Evolutionary conservation across 2,329 filamentous ascomycete genomes (phyloP), one percentile per base, ranked within the genome.

Genomic region (Fusarium bactridioides): DNA sequence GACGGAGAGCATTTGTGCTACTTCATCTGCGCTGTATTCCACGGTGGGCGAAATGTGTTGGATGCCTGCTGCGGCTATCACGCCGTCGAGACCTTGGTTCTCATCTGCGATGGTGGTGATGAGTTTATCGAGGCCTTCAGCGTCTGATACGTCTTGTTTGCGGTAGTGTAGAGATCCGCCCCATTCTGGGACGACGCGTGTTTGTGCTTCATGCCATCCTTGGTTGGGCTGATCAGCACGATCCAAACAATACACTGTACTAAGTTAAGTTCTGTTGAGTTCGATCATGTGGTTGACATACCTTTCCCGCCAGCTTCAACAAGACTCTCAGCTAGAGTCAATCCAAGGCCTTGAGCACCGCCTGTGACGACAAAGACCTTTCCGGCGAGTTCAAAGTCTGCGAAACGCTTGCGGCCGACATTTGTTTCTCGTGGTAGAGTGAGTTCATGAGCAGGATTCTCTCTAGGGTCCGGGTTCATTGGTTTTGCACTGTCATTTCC

Each of bases 41-140:
- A 97, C 84, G 3, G 95, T 94, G 0, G 93, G 83, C 0, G 90
- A 94, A 82, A 97, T 94, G 81, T 97, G 92, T 82, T 97, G 93
- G 72, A 94, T 92, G 5, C 89, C 89, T 1, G 89, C 89, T 4
- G 88, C 88, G 4, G 89, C 89, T 47, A 97, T 89, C 57, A 97
- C 83, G 1, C 94, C 94, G 78, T 97, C 94, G 66, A 97, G 83
- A 13, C 92, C 89, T 9, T 91, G 91, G 70, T 94, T 89, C 67
- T 88, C 83, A 51, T 90, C 85, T 16, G 90, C 93, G 70, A 97
- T 96, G 18, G 84, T 84, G 69, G 87, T 85, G 51, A 97, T 85
- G 55, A 93, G 87, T 33, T 84, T 84, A 79, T 95, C 91, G 37
- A 97, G 86, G 40, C 85, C 82, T 7, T 86, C 83, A n/a, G 91